Evolutionary conservation across 108 stramenopile genomes (phyloP), one percentile per base, ranked within the genome.

Genomic region (Cyclotella distinguenda): DNA sequence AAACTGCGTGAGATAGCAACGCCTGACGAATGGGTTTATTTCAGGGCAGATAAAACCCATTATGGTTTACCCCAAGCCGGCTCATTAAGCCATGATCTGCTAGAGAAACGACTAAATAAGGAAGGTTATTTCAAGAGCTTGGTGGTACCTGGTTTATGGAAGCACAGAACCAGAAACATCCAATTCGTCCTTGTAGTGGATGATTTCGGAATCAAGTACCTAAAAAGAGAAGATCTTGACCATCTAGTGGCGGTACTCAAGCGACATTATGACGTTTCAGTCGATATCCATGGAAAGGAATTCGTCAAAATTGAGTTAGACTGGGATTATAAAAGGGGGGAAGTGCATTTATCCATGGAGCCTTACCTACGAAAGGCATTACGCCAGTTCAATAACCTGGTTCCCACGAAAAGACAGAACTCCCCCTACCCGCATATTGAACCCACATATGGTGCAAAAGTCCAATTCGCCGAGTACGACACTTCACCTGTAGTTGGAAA

Each of bases 111-210:
- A 58, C 44, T 79, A 12, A 58, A 27, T 10, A 19, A 9, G 1
- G 23, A 72, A 53, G 78, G 78, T 5, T 79, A 79, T 42, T n/a
- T 42, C 47, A 48, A 21, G 23, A 48, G 47, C 47, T 48, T 25
- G 15, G 19, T 38, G 32, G 76, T 74, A 16, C 78, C 60, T 28
- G 79, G 83, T 19, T 42, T 79, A 5, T 82, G 64, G 69, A 58
- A 53, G 30, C 74, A 85, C 51, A 50, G 42, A 32, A 23, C 31
- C 2, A 45, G 64, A 22, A 45, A 36, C 44, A 53, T 72, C 11
- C n/a, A 33, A 25, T 84, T 80, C 40, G 45, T 64, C 18, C 72
- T 84, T n/a, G 79, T 80, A 11, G 83, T 84, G 23, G 79, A 84
- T 39, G 77, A 84, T 61, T 84, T 84, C 23, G 47, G 47, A 48